Conservation (phyloP, 2,329 filamentous ascomycete species). For the Aspergillaceae sp. region DNA sequence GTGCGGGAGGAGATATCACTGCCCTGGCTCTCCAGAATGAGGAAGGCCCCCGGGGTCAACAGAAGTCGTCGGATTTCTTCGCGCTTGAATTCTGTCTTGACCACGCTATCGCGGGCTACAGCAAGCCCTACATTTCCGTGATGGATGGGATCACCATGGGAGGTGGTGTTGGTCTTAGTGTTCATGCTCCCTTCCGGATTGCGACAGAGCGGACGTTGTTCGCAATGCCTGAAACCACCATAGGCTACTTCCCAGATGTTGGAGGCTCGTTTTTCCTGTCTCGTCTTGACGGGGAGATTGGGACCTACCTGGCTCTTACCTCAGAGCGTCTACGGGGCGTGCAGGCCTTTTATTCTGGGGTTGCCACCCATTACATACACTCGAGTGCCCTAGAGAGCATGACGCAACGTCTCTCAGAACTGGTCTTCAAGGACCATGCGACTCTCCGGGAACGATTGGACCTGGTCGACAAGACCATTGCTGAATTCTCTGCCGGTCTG, state of each 20-base stretch:
- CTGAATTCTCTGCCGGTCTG: slow-evolving; percentile 81
- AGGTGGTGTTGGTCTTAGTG: slow-evolving; percentile 84
- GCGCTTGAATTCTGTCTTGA: slow-evolving; percentile 92
- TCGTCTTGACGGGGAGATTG: slow-evolving; percentile 73
- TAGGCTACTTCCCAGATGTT: slow-evolving; percentile 98
- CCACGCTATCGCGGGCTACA: slow-evolving; percentile 87
- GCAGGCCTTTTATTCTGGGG: slow-evolving; percentile 79
- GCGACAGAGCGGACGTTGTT: slow-evolving; percentile 93
- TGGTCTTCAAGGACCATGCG: slow-evolving; percentile 76
- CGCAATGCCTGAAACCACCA: slow-evolving; percentile 97
- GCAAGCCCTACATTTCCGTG: slow-evolving; percentile 86
- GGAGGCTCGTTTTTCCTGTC: slow-evolving; percentile 94
- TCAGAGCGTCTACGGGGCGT: slow-evolving; percentile 73
- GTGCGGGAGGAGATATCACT: slow-evolving; percentile 85
- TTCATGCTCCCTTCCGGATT: slow-evolving; percentile 93
- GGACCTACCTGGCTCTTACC: slow-evolving; percentile 89
- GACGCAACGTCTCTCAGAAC: slow-evolving; percentile 76
- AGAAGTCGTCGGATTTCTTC: slow-evolving; percentile 76
- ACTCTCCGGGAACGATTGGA: slow-evolving; percentile 53
- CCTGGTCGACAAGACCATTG: slow-evolving; percentile 77
- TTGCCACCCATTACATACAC: slow-evolving; percentile 95
- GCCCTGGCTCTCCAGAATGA: slow-evolving; percentile 67
- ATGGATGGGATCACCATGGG: slow-evolving; percentile 99
- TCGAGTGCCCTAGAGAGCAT: slow-evolving; percentile 75
- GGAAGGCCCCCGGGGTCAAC: slow-evolving; percentile 59